Conservation (phyloP, 257 asterid species). For the Euphrasia confusa region DNA sequence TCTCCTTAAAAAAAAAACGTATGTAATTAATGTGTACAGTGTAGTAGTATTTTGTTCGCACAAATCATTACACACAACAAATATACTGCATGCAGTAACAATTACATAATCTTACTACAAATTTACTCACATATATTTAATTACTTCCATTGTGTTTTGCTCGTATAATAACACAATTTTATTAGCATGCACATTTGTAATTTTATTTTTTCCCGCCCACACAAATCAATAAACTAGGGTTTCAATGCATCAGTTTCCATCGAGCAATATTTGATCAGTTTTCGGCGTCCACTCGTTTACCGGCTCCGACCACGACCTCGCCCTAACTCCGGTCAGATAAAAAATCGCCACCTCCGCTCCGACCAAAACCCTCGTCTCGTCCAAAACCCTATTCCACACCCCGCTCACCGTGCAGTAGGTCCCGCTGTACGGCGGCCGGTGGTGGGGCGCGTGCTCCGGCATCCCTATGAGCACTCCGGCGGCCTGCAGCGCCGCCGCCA, state of each 20-base stretch:
- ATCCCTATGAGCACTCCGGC: constrained; percentile 17
- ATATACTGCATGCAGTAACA: too few species aligned
- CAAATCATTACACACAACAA: too few species aligned
- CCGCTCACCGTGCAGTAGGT: constrained; percentile 32
- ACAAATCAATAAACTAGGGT: too few species aligned
- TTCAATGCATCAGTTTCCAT: background rate
- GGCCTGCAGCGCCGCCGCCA: constrained; percentile 30
- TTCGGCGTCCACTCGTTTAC: background rate
- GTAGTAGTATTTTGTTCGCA: too few species aligned
- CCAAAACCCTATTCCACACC: constrained; percentile 29
- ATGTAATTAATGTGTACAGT: too few species aligned
- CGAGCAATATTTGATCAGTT: background rate
- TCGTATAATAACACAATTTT: too few species aligned
- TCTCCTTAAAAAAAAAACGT: too few species aligned
- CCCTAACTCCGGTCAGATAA: constrained; percentile 13
- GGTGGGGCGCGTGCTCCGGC: constrained; percentile 24
- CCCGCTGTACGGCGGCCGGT: constrained; percentile 25
- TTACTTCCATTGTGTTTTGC: too few species aligned
- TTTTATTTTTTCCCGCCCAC: too few species aligned
- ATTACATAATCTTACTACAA: too few species aligned
- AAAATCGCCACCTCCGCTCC: constrained; percentile 17
- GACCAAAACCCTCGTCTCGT: constrained; percentile 7
- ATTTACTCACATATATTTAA: too few species aligned
- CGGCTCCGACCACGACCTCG: constrained; percentile 26
- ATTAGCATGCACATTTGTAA: too few species aligned